Evolutionary conservation across 495 filamentous ascomycete species (phyloP), one percentile per base, ranked within the genome.

Genomic region (Cercophora sp.): DNA sequence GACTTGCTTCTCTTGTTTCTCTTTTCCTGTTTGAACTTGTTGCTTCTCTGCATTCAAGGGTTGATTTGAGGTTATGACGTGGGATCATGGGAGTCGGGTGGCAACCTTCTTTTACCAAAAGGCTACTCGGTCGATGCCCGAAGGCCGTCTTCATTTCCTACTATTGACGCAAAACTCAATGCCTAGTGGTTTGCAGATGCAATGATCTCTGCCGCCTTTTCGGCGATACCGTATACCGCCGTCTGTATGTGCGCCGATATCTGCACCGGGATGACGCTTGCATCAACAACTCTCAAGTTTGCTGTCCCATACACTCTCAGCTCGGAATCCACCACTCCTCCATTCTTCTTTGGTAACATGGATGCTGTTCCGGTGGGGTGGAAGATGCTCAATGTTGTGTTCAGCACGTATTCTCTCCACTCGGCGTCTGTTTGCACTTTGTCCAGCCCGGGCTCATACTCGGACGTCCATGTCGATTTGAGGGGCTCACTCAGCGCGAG

Each of bases 341-440:
- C 62, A 3, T 66, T 34, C 1, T 34, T 41, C 5, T 61, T 57
- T 8, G 59, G 55, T 0, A 27, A 25, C 0, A 83, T 80, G 0
- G 77, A 69, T 48, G 74, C 79, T 0, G 77, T 82, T 1, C 80
- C 79, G 4, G 75, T 54, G 0, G 75, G 72, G 57, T 78, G 74
- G 71, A 71, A 79, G 45, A 62, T 56, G 24, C 61, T 68, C 58
- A 68, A 9, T 3, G 67, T 74, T 40, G 60, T 72, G 15, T 70
- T 57, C 5, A 55, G 53, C 6, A 78, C 55, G 63, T 67, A 77
- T 1, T 64, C 56, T 8, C 63, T 45, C 39, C 74, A 65, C 2
- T 63, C 66, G 2, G 48, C 15, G 4, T 10, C 34, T 6, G 11
- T 45, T 13, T 19, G 36, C n/a, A n/a, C 13, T 15, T 3, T 3